These are phyloP conservation scores for Hypoxylon sp. DNA, from an alignment of 2,329 filamentous ascomycete species.

Conservation along the genomic window DNA sequence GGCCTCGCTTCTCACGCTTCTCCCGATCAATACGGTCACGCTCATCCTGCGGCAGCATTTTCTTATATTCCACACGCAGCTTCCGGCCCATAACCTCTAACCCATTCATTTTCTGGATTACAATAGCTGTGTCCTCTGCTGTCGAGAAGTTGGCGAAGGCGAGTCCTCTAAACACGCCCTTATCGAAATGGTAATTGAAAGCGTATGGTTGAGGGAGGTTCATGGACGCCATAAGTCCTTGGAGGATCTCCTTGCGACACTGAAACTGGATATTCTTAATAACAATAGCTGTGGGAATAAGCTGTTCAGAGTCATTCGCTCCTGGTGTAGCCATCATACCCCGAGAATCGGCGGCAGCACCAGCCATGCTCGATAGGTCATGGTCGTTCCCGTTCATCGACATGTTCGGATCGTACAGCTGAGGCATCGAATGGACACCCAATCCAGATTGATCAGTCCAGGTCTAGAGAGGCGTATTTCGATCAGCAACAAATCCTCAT, in stretches of 20 bases:
- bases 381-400: conserved; percentile 58
- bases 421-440: conserved; percentile 58
- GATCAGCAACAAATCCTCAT: conserved; percentile 23
- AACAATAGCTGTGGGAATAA: conserved; percentile 97
- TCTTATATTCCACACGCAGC: conserved; percentile 97
- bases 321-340: conserved; percentile 59
- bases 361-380: conserved; percentile 51
- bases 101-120: conserved; percentile 95
- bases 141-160: conserved; percentile 99
- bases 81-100: conserved; percentile 96
- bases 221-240: conserved; percentile 93
- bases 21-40: conserved; percentile 96
- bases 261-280: conserved; percentile 99
- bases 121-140: conserved; percentile 89
- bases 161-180: conserved; percentile 93
- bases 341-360: conserved; percentile 56
- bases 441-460: conserved; percentile 65
- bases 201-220: conserved; percentile 95
- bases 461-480: conserved; percentile 54
- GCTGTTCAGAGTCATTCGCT: conserved; percentile 78
- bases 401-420: conserved; percentile 54
- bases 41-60: conserved; percentile 96
- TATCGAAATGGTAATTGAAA: conserved; percentile 99
- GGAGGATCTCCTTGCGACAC: conserved; percentile 95
- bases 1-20: conserved; percentile 94